Conservation (phyloP, 352 stramenopile genomes). For the Hyaloperonospora arabidopsidis region DNA sequence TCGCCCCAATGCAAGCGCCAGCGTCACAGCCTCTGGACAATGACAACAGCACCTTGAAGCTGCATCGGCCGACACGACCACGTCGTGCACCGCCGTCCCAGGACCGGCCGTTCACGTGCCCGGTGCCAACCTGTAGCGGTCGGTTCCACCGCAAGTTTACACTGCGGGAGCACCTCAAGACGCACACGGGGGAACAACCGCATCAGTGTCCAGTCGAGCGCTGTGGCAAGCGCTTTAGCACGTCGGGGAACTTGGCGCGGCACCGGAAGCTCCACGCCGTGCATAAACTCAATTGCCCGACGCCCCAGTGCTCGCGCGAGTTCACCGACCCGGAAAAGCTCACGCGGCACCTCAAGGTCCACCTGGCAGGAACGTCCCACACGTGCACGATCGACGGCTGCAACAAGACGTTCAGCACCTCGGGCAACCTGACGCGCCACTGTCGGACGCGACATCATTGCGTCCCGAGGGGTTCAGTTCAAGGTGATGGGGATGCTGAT, state of each 20-base stretch:
- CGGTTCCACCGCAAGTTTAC: slow-evolving; percentile 70
- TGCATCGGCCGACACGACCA: slow-evolving; percentile 6
- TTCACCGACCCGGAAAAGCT: slow-evolving; percentile 51
- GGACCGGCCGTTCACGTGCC: slow-evolving; percentile 42
- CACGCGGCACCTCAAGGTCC: slow-evolving; percentile 40
- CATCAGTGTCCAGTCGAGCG: slow-evolving; percentile 42
- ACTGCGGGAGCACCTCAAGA: slow-evolving; percentile 69
- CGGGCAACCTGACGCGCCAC: slow-evolving; percentile 50
- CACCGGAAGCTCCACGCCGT: slow-evolving; percentile 54
- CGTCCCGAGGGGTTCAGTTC: background rate
- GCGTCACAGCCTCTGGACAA: too few species aligned
- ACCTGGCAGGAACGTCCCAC: slow-evolving; percentile 41
- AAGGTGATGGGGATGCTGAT: slow-evolving; percentile 5
- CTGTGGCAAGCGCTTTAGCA: slow-evolving; percentile 67
- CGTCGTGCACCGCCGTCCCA: slow-evolving; percentile 22
- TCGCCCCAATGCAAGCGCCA: too few species aligned
- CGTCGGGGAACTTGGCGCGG: slow-evolving; percentile 61
- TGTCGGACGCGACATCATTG: slow-evolving; percentile 42
- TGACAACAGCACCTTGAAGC: background rate
- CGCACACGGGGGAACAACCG: slow-evolving; percentile 68
- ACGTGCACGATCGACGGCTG: slow-evolving; percentile 43
- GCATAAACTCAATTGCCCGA: slow-evolving; percentile 41
- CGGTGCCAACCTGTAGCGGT: slow-evolving; percentile 36
- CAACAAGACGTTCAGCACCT: slow-evolving; percentile 51
- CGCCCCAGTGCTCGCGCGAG: slow-evolving; percentile 35